A percentile compares a stretch with the other conserved stretches of the same genome.
phyloP scores from a whole-genome alignment of 257 asterid species.

The Przewalskia tangutica region DNA sequence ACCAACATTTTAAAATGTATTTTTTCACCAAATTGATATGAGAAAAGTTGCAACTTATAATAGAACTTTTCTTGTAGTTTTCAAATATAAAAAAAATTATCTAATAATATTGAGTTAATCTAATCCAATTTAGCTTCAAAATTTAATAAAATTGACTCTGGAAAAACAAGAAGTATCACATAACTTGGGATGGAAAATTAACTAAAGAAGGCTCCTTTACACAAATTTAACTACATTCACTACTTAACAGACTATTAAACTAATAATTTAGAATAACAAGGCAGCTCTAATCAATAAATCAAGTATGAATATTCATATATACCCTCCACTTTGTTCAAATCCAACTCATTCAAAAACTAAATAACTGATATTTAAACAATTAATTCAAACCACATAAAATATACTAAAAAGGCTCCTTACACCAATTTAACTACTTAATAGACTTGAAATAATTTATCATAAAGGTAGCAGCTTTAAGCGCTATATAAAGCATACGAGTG shows the following conservation, averaged over 20 bases:
- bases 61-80: no score
- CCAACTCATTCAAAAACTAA: neutral
- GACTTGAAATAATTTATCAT: neutral
- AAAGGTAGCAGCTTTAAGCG: neutral
- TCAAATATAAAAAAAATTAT: no score
- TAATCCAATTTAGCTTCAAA: no score
- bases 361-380: no score
- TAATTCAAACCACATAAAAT: neutral
- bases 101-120: no score
- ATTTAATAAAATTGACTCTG: neutral
- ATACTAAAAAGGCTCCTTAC: neutral
- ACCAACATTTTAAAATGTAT: no score
- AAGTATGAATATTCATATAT: neutral
- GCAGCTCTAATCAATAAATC: neutral
- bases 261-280: neutral
- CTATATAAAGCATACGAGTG: neutral
- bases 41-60: no score
- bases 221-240: neutral
- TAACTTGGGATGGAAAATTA: neutral
- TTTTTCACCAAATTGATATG: no score
- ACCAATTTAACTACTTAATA: neutral
- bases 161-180: neutral
- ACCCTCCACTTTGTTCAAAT: neutral
- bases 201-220: neutral
- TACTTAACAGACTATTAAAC: neutral